Evolutionary conservation across 1,139 yeast genomes (phyloP).

Genomic region (Yamadazyma sp.): DNA sequence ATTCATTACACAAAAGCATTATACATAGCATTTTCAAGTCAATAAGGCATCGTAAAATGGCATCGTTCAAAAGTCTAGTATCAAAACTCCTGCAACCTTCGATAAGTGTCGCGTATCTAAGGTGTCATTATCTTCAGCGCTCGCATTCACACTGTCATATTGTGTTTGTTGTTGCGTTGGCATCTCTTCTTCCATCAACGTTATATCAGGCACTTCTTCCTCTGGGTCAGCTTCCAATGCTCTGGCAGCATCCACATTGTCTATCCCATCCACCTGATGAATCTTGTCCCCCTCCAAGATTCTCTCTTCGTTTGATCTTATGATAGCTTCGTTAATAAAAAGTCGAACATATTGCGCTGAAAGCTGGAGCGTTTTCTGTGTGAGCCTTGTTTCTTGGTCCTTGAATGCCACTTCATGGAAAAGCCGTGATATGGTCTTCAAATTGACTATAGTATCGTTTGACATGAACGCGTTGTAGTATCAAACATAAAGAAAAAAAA

Average conservation of each 20-base stretch:
- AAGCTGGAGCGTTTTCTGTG: conserved; percentile 48
- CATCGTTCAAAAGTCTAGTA: conserved; percentile 48
- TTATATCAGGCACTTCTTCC: conserved; percentile 23
- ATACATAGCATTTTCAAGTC: no score
- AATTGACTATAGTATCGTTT: conserved; percentile 22
- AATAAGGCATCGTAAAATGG: no score
- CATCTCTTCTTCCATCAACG: conserved; percentile 15
- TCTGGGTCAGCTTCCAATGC: conserved; percentile 15
- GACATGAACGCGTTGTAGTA: conserved; percentile 4
- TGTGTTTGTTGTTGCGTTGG: conserved; percentile 10
- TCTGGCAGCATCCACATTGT: conserved; percentile 19
- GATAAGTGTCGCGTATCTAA: conserved; percentile 55
- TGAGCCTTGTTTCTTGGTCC: conserved; percentile 46
- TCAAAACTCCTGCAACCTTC: conserved; percentile 53
- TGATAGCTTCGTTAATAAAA: conserved; percentile 63
- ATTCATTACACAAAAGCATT: not conserved
- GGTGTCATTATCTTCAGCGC: conserved; percentile 17
- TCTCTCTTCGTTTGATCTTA: conserved; percentile 59
- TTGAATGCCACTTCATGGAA: conserved; percentile 55
- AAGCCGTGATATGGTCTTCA: conserved; percentile 53
- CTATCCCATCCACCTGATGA: conserved; percentile 33
- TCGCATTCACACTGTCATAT: conserved; percentile 6
- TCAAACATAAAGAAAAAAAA: not conserved
- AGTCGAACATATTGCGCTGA: conserved; percentile 58
- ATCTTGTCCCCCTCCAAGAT: conserved; percentile 28